Conservation (phyloP, 2,329 filamentous ascomycete genomes). For the Aureobasidium sp. region DNA sequence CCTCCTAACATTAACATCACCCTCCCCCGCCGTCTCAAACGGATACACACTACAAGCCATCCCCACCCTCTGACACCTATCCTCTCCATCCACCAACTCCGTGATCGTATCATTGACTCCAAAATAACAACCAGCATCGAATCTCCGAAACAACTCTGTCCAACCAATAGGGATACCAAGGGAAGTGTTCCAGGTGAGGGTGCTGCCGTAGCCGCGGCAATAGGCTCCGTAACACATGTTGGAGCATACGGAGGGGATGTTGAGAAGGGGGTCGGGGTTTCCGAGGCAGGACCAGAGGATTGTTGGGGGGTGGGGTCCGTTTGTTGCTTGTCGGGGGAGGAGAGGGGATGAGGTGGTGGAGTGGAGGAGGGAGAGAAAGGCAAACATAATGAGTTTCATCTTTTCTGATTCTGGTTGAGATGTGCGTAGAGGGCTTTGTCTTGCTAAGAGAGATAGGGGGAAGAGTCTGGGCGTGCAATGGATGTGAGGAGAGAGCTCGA, state of each 20-base stretch:
- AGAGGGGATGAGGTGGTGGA: neutral
- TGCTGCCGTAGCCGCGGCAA: neutral
- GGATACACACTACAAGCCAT: neutral
- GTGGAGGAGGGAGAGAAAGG: neutral
- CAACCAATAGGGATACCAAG: no score
- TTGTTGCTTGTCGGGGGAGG: neutral
- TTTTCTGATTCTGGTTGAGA: neutral
- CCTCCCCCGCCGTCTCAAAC: neutral
- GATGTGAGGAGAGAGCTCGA: no score
- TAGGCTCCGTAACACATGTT: constrained; percentile 1
- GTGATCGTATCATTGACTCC: neutral
- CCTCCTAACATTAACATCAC: neutral
- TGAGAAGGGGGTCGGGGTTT: neutral
- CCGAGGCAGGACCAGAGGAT: neutral
- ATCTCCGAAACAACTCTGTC: neutral
- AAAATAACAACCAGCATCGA: neutral
- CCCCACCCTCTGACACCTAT: neutral
- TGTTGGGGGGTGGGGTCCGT: neutral
- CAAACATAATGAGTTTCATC: neutral
- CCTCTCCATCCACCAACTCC: no score
- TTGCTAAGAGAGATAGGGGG: no score
- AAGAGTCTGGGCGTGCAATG: no score
- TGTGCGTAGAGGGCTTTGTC: no score
- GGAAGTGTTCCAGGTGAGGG: neutral
- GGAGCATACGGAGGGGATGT: neutral